Conservation (phyloP, 805 yeast species). For the Deakozyma indianensis region DNA sequence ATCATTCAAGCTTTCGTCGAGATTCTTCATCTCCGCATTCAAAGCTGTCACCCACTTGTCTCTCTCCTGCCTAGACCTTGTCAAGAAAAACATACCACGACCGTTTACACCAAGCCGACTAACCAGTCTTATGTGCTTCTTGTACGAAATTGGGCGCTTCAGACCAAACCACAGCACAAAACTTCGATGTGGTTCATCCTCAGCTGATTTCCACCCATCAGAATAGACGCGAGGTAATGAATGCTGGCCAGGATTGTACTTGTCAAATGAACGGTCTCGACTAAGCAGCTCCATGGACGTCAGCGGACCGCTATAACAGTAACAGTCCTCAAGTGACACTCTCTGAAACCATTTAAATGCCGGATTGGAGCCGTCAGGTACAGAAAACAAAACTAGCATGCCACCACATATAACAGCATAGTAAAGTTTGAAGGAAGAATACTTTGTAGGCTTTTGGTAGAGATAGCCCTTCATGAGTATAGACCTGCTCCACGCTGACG, state of each 20-base stretch:
- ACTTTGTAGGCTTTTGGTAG: conserved; percentile 57
- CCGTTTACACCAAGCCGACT: conserved; percentile 55
- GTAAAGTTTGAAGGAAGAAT: conserved; percentile 45
- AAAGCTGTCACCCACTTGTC: conserved; percentile 60
- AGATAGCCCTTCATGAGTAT: conserved; percentile 52
- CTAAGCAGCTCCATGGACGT: conserved; percentile 42
- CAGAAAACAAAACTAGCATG: conserved; percentile 41
- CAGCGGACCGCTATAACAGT: conserved; percentile 57
- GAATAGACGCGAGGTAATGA: conserved; percentile 57
- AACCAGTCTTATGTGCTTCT: conserved; percentile 19
- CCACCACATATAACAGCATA: conserved; percentile 62
- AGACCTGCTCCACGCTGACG: conserved; percentile 43
- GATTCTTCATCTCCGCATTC: conserved; percentile 18
- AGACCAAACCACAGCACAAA: conserved; percentile 78
- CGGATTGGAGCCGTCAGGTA: conserved; percentile 30
- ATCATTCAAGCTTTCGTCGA: conserved; percentile 1
- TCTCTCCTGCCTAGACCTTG: conserved; percentile 67
- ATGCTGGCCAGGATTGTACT: conserved; percentile 37
- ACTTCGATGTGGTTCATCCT: conserved; percentile 59
- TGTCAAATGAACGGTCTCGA: conserved; percentile 31
- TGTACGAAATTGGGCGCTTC: conserved; percentile 31
- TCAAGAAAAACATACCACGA: conserved; percentile 55
- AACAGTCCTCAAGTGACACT: conserved; percentile 52
- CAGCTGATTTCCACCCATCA: conserved; percentile 78
- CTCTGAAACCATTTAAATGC: conserved; percentile 38